Evolutionary conservation across 2,329 filamentous ascomycete species (phyloP).

Genomic region (Penicillium digitatum): DNA sequence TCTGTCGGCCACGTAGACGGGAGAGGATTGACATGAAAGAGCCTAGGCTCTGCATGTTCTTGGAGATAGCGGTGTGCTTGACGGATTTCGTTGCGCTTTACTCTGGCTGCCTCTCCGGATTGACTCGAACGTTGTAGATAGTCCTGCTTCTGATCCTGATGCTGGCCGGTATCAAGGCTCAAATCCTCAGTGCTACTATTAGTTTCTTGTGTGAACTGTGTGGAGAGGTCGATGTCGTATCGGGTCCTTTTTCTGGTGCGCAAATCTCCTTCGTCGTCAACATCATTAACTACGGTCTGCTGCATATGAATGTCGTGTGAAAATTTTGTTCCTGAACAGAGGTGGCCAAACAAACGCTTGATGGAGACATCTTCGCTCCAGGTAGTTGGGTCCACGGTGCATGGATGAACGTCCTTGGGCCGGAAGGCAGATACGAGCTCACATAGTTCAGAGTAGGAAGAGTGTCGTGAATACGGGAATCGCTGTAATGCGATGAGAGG

Average conservation of each 20-base stretch:
- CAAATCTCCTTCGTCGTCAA: constrained; percentile 16
- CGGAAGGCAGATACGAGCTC: constrained; percentile 63
- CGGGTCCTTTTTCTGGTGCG: constrained; percentile 19
- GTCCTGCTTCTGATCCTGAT: neutral
- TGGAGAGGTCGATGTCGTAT: constrained; percentile 15
- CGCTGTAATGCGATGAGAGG: constrained; percentile 32
- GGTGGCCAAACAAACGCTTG: constrained; percentile 63
- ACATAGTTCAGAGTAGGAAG: constrained; percentile 76
- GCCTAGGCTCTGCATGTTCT: constrained; percentile 14
- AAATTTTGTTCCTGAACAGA: constrained; percentile 61
- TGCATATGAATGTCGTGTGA: constrained; percentile 63
- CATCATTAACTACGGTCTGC: constrained; percentile 23
- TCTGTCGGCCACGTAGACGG: constrained; percentile 27
- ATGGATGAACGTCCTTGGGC: constrained; percentile 76
- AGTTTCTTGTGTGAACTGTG: constrained; percentile 20
- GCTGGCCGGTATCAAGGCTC: neutral
- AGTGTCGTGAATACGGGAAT: constrained; percentile 88
- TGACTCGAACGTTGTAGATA: neutral
- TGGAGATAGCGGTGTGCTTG: constrained; percentile 27
- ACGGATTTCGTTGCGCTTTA: constrained; percentile 24
- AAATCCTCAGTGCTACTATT: constrained; percentile 12
- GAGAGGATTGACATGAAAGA: constrained; percentile 26
- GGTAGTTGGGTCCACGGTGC: constrained; percentile 61
- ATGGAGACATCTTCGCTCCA: constrained; percentile 67
- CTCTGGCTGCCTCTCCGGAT: constrained; percentile 7